A percentile compares a stretch with the other conserved stretches of the same genome.
These are phyloP conservation scores for Choiromyces venosus DNA, from an alignment of 495 filamentous ascomycete genomes.

Conservation along the genomic window DNA sequence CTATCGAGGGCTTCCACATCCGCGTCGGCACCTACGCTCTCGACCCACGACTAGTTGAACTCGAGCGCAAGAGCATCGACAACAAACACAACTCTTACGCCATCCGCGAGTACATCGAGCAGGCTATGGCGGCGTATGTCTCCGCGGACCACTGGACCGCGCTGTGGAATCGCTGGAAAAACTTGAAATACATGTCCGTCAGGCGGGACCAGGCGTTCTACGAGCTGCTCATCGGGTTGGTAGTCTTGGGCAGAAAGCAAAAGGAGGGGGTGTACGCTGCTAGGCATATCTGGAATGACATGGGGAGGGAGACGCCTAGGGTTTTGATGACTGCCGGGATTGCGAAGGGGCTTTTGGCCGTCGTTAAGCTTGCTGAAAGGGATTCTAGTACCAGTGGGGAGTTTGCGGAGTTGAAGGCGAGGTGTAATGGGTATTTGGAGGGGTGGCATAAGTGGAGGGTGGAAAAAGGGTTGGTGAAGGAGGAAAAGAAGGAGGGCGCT, in stretches of 20 bases:
- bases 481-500: background rate
- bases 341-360: slow-evolving; percentile 31
- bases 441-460: slow-evolving; percentile 20
- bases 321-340: slow-evolving; percentile 48
- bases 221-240: slow-evolving; percentile 50
- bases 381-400: background rate
- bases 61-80: slow-evolving; percentile 40
- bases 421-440: slow-evolving; percentile 21
- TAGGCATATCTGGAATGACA: slow-evolving; percentile 52
- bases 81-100: slow-evolving; percentile 43
- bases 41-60: slow-evolving; percentile 38
- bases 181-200: slow-evolving; percentile 49
- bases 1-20: slow-evolving; percentile 10
- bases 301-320: slow-evolving; percentile 54
- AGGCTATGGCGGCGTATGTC: slow-evolving; percentile 49
- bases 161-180: slow-evolving; percentile 61
- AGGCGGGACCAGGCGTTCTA: slow-evolving; percentile 56
- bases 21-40: slow-evolving; percentile 20
- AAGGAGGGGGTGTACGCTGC: slow-evolving; percentile 49
- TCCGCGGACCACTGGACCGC: slow-evolving; percentile 48
- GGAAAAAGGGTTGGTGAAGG: slow-evolving; percentile 8
- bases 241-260: slow-evolving; percentile 50
- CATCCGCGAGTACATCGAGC: slow-evolving; percentile 47
- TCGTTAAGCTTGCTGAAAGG: slow-evolving; percentile 34
- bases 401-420: slow-evolving; percentile 14